Evolutionary conservation across 176 grass and related monocot species (phyloP).

Genomic region (Phyllostachys edulis): DNA sequence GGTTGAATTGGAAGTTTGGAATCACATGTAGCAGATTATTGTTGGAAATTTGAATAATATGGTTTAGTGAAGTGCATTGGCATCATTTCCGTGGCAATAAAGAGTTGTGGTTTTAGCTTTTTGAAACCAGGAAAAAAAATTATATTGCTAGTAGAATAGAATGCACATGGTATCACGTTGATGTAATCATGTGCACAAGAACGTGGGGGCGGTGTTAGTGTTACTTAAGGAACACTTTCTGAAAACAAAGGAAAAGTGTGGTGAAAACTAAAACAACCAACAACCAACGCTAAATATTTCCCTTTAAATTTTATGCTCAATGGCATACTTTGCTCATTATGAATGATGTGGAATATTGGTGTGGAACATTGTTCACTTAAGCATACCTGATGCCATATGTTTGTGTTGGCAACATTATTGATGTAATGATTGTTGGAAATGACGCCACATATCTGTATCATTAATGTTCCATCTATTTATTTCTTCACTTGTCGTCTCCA

Average conservation of each 20-base stretch:
- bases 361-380: neutral
- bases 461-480: neutral
- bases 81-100: neutral
- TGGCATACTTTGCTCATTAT: conserved; percentile 8
- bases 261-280: neutral
- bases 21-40: neutral
- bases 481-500: conserved; percentile 7
- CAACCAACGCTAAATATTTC: neutral
- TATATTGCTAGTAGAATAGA: neutral
- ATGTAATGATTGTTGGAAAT: conserved; percentile 1
- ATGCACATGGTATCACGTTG: neutral
- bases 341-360: conserved; percentile 3
- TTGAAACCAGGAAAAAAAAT: neutral
- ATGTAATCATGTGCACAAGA: neutral
- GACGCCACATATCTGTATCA: neutral
- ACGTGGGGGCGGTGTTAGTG: neutral
- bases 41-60: neutral
- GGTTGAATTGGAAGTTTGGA: neutral
- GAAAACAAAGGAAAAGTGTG: neutral
- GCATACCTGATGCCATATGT: neutral
- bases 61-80: neutral
- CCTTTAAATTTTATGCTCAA: neutral
- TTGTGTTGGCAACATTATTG: neutral
- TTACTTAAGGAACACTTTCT: neutral
- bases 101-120: neutral